Evolutionary conservation across 2,329 filamentous ascomycete species (phyloP), one percentile per base, ranked within the genome.

Genomic region (Sporothrix pallida): DNA sequence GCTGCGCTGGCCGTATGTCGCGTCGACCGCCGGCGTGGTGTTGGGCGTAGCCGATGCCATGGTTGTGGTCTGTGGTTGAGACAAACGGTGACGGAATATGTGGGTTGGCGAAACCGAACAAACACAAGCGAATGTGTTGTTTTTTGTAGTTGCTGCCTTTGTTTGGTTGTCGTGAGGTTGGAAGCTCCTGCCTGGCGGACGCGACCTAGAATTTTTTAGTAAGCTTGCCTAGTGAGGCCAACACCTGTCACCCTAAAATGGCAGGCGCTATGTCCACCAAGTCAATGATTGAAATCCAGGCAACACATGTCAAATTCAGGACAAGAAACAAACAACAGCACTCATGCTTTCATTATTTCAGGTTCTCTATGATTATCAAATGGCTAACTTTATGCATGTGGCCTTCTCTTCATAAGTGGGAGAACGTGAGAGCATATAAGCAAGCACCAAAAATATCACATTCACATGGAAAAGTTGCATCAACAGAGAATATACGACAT

Each of bases 1-100:
- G 78, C 89, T 89, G 81, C 90, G 88, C 81, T 93, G 92, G 56
- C 92, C 92, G 81, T 90, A 93, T 2, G 89, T 87, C 10, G 89
- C 87, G 79, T 93, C 87, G 74, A 90, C 85, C 68, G 83, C 82
- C 20, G 70, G 65, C 3, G 73, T 58, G 12, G 63, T 23, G 26
- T 44, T 67, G 9, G 62, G 26, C 20, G 48, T 37, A 1, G 20
- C 12, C 4, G 83, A 82, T 76, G 58, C 52, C 63, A 72, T 20
- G 13, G 50, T 67, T 56, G 31, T 37, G 58, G 23, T 17, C 7
- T 15, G 15, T 3, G 26, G 26, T n/a, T 42, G 37, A 37, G 67
- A 15, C 37, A 31, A 3, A 42, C 15, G 7, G 7, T 52, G 9
- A 44, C 23, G 44, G 44, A 50, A 12, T 1, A 46, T n/a, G 20